Percentiles rank a stretch among this genome's conserved stretches.
Evolutionary conservation across 1,284 basidiomycete genomes (phyloP).

Genomic region (Lentinula novae-zelandiae): DNA sequence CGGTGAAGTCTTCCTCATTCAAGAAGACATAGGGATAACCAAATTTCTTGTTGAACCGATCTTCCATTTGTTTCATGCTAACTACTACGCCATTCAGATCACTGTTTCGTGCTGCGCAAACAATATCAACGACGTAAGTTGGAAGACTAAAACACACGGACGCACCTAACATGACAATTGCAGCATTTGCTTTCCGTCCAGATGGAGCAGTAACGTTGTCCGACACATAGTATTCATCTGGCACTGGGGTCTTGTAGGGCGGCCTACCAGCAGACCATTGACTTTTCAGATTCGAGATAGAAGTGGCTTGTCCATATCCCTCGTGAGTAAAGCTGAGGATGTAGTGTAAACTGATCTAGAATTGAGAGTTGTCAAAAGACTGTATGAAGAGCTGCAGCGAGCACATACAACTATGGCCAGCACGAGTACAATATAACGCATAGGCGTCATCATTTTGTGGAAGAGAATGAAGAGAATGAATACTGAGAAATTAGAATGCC

Average conservation of each 20-base stretch:
- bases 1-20: slow-evolving; percentile 76
- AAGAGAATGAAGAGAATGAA: slow-evolving; percentile 8
- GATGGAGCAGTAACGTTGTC: slow-evolving; percentile 32
- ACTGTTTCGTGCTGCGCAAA: slow-evolving; percentile 61
- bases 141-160: slow-evolving; percentile 8
- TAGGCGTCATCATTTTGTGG: slow-evolving; percentile 70
- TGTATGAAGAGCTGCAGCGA: background rate
- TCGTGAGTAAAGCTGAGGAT: slow-evolving; percentile 71
- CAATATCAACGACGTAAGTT: background rate
- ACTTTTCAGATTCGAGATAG: slow-evolving; percentile 49
- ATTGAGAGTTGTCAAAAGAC: background rate
- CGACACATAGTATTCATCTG: slow-evolving; percentile 53
- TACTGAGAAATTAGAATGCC: background rate
- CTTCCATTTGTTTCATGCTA: slow-evolving; percentile 78
- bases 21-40: slow-evolving; percentile 85
- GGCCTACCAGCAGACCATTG: slow-evolving; percentile 38
- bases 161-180: slow-evolving; percentile 72
- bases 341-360: slow-evolving; percentile 67
- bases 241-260: slow-evolving; percentile 49
- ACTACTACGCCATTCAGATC: slow-evolving; percentile 72
- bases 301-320: slow-evolving; percentile 63
- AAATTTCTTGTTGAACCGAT: slow-evolving; percentile 83
- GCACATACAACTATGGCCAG: slow-evolving; percentile 59
- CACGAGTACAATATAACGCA: slow-evolving; percentile 69
- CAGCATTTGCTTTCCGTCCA: slow-evolving; percentile 74